Base-by-base conservation (phyloP, 495 filamentous ascomycete genomes). In the Xylaria scruposa region DNA sequence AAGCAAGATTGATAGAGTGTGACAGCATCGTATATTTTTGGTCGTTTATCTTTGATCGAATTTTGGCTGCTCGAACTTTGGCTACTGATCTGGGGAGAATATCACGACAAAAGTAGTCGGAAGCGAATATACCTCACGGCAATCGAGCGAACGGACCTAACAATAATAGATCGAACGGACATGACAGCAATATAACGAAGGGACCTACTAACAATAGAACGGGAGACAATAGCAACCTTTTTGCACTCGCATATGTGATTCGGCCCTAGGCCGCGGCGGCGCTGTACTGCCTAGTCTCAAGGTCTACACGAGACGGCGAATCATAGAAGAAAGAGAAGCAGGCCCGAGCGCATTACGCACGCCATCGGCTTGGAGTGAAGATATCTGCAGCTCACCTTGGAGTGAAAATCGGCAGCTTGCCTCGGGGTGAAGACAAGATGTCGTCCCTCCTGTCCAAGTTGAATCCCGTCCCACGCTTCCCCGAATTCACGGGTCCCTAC, bases 401-500 rank as follows among this genome's bases (percentile, higher is more conserved):
- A 12, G 47, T 31, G 21, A 31, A 56, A 26, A 76, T 76, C 71
- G 70, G n/a, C n/a, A n/a, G n/a, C n/a, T 31, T 31, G 29, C 29
- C 29, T 3, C 3, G 29, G 29, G 29, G 29, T 31, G 29, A 31
- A 31, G 3, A 31, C 29, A 31, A 31, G 51, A 77, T 74, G 75
- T 61, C 65, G 46, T 72, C 75, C 2, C 46, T 79, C 49, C 73
- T 88, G 38, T 81, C 81, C 8, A 76, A 77, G 24, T 72, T 88
- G 53, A 88, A 83, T 70, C 88, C 87, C 0, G 78, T 91, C 17
- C 92, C 91, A 4, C 73, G 82, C 3, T 94, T 95, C 71, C 89
- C 91, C 4, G 78, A 85, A 0, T 93, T 93, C 75, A 87, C 90
- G 0, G 93, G 93, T 0, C 91, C 90, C 0, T 90, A 93, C 80